Percentiles rank a stretch among this genome's conserved stretches.
Evolutionary conservation across 768 basidiomycete species (phyloP).

Genomic region (Auricularia auricula-judae): DNA sequence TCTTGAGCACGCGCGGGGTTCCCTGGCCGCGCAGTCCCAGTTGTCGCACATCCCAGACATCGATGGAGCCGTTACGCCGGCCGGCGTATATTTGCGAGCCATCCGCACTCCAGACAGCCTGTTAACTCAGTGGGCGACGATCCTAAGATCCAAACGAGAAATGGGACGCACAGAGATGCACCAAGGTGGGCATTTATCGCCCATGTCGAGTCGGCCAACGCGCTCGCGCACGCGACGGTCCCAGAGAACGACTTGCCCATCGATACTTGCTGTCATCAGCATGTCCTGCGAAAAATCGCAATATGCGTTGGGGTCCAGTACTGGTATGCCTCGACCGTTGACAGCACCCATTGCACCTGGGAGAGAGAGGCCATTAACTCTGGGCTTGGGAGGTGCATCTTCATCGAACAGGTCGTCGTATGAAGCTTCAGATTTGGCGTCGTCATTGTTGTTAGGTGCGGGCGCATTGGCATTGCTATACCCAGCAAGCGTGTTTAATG

Average conservation of each 20-base stretch:
- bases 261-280: conserved; percentile 80
- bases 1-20: conserved; percentile 72
- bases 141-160: neutral
- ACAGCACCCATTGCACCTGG: neutral
- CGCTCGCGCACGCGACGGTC: conserved; percentile 63
- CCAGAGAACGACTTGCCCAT: conserved; percentile 89
- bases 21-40: conserved; percentile 51
- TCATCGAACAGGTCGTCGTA: conserved; percentile 76
- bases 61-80: conserved; percentile 78
- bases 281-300: conserved; percentile 67
- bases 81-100: conserved; percentile 87
- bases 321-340: conserved; percentile 23
- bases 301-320: conserved; percentile 53
- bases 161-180: conserved; percentile 68
- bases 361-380: neutral
- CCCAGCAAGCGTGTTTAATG: conserved; percentile 21
- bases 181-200: conserved; percentile 91
- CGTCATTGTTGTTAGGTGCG: conserved; percentile 17
- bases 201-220: conserved; percentile 78
- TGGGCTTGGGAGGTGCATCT: conserved; percentile 5
- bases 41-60: conserved; percentile 90
- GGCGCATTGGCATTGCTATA: neutral
- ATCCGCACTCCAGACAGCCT: conserved; percentile 93
- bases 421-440: conserved; percentile 67
- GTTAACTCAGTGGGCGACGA: neutral